Evolutionary conservation across 225 moss, liverwort and hornwort genomes (phyloP).

Genomic region (Bryum argenteum): DNA sequence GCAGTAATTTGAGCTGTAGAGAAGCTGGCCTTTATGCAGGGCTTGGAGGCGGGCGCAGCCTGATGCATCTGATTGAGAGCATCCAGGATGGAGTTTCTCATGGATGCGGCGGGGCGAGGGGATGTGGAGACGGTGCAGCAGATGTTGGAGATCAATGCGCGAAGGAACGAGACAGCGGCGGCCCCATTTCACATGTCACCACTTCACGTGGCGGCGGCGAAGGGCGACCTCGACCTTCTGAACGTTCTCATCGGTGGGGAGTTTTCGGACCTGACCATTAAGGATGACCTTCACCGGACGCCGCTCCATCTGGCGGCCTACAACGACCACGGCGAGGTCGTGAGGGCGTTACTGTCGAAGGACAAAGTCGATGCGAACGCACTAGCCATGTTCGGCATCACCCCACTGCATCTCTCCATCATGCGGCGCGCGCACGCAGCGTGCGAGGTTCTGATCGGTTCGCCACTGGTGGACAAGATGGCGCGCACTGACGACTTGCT

Average conservation of each 20-base stretch:
- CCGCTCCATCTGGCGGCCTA: slow-evolving; percentile 51
- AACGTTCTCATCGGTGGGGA: slow-evolving; percentile 12
- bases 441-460: slow-evolving; percentile 17
- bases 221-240: slow-evolving; percentile 33
- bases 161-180: background rate
- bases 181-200: slow-evolving; percentile 42
- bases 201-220: slow-evolving; percentile 43
- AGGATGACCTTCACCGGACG: slow-evolving; percentile 46
- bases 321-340: slow-evolving; percentile 41
- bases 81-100: slow-evolving; percentile 31
- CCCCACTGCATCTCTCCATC: slow-evolving; percentile 43
- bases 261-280: slow-evolving; percentile 17
- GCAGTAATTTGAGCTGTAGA: background rate
- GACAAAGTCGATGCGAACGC: slow-evolving; percentile 38
- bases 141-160: slow-evolving; percentile 13
- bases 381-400: slow-evolving; percentile 40
- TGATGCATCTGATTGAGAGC: background rate
- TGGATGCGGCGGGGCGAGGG: slow-evolving; percentile 32
- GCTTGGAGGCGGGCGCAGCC: background rate
- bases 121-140: slow-evolving; percentile 28
- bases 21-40: too few species aligned
- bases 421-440: slow-evolving; percentile 33
- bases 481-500: slow-evolving; percentile 37
- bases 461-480: slow-evolving; percentile 32
- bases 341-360: slow-evolving; percentile 29